Evolutionary conservation across 257 asterid species (phyloP).

Genomic region (Dorcoceras hygrometricum): DNA sequence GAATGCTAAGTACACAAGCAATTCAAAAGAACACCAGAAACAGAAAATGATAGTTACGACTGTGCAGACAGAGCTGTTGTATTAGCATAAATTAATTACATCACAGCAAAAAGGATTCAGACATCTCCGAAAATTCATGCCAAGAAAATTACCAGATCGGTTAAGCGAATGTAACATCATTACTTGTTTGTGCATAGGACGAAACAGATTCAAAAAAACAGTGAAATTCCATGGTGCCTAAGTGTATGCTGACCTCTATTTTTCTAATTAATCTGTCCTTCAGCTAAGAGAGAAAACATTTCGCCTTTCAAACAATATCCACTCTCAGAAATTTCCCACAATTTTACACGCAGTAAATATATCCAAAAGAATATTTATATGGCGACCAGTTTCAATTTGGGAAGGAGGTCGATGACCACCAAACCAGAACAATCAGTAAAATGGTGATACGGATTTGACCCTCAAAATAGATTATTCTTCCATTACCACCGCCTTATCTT

Average conservation of each 20-base stretch:
- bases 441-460: background rate
- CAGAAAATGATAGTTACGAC: slow-evolving; percentile 5
- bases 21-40: background rate
- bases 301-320: background rate
- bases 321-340: background rate
- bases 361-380: too few relatives aligned
- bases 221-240: too few relatives aligned
- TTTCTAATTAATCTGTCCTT: too few relatives aligned
- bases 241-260: too few relatives aligned
- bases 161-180: too few relatives aligned
- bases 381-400: background rate
- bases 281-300: background rate
- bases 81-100: too few relatives aligned
- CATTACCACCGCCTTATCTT: too few relatives aligned
- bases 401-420: background rate
- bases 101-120: background rate
- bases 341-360: too few relatives aligned
- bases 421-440: background rate
- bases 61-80: background rate
- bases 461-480: background rate
- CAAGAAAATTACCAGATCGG: too few relatives aligned
- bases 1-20: background rate
- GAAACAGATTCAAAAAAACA: too few relatives aligned
- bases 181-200: too few relatives aligned
- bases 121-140: background rate